phyloP scores from a whole-genome alignment of 306 rosid species.

The Trifolium pratense region DNA sequence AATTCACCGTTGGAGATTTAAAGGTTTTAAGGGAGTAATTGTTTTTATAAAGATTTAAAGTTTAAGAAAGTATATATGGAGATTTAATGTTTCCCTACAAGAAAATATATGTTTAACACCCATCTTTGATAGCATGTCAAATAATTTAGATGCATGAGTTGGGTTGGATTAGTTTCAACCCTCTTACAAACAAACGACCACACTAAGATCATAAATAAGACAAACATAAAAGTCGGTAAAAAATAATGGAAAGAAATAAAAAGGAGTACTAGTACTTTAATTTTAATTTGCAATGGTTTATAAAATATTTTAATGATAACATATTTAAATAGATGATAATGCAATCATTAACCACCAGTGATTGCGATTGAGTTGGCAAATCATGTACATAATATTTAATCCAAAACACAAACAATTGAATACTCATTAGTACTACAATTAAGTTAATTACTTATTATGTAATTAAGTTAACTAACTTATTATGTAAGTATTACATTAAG shows the following conservation, averaged over 20 bases:
- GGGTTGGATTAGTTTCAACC: background rate
- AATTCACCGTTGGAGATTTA: too few relatives aligned
- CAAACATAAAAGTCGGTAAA: too few relatives aligned
- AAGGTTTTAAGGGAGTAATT: too few relatives aligned
- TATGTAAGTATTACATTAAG: background rate
- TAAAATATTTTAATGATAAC: conserved; percentile 37
- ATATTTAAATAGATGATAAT: conserved; percentile 36
- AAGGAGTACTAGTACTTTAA: background rate
- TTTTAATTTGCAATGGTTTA: background rate
- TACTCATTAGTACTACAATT: background rate
- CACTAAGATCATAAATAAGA: background rate
- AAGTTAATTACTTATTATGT: background rate
- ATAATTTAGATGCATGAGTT: background rate
- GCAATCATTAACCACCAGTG: conserved; percentile 21
- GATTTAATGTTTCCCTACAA: too few relatives aligned
- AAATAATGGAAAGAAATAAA: too few relatives aligned
- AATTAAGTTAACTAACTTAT: background rate
- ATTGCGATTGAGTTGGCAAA: conserved; percentile 34
- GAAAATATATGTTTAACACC: too few relatives aligned
- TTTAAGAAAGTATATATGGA: too few relatives aligned
- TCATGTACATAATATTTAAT: conserved; percentile 3
- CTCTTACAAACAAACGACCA: background rate
- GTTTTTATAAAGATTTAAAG: too few relatives aligned
- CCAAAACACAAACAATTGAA: background rate
- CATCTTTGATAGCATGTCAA: too few relatives aligned